Conservation (phyloP, 1,139 yeast species). For the Zygosaccharomyces sapae region DNA sequence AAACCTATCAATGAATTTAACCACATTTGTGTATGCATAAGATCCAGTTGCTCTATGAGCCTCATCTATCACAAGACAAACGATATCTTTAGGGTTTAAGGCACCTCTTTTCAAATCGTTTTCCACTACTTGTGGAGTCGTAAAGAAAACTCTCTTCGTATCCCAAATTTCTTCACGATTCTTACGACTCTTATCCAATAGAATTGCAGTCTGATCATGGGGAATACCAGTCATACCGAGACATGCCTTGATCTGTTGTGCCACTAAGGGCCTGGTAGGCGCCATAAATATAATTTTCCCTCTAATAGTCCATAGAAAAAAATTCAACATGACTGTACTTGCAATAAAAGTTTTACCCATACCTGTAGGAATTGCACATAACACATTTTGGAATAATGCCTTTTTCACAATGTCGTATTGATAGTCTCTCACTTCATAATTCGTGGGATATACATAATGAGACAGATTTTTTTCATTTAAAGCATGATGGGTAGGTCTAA, state of each 20-base stretch:
- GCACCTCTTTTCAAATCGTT: constrained; percentile 77
- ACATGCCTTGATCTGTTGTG: constrained; percentile 94
- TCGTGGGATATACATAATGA: constrained; percentile 77
- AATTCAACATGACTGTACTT: constrained; percentile 87
- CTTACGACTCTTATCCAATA: constrained; percentile 64
- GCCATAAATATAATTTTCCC: constrained; percentile 91
- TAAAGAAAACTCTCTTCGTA: constrained; percentile 72
- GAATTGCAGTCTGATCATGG: constrained; percentile 67
- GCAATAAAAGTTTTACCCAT: constrained; percentile 96
- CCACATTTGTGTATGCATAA: constrained; percentile 83
- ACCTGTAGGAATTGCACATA: constrained; percentile 96
- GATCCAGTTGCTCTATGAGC: constrained; percentile 93
- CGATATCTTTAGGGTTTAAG: constrained; percentile 68
- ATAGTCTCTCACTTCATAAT: constrained; percentile 77
- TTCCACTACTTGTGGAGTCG: constrained; percentile 95
- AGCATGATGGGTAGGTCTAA: constrained; percentile 49
- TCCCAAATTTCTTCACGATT: constrained; percentile 74
- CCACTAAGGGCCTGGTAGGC: constrained; percentile 95
- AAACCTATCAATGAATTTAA: constrained; percentile 57
- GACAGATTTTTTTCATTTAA: constrained; percentile 41
- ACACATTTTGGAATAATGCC: constrained; percentile 66
- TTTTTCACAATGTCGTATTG: constrained; percentile 74
- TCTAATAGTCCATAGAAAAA: constrained; percentile 72
- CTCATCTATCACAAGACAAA: constrained; percentile 82
- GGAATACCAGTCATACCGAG: constrained; percentile 84